Percentiles rank a stretch among this genome's conserved stretches.
Conservation (phyloP, 2,329 filamentous ascomycete genomes). For the Xylogone sp. region DNA sequence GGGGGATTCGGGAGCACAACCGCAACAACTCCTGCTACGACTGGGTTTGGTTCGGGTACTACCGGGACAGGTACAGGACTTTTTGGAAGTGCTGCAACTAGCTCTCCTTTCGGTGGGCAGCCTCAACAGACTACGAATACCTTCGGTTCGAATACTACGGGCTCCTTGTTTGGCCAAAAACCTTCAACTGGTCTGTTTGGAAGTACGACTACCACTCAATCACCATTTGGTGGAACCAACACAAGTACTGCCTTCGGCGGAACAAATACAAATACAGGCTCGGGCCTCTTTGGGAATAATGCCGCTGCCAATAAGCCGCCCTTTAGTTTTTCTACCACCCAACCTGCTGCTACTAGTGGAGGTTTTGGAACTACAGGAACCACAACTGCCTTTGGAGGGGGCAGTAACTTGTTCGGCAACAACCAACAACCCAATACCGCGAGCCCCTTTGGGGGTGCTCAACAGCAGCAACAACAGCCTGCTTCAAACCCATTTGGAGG, state of each 20-base stretch:
- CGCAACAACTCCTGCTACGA: conserved; percentile 31
- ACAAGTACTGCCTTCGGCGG: conserved; percentile 25
- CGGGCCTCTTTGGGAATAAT: conserved; percentile 18
- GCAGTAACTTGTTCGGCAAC: conserved; percentile 34
- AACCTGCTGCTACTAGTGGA: conserved; percentile 14
- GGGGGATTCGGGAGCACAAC: conserved; percentile 39
- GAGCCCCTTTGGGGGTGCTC: conserved; percentile 35
- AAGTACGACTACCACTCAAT: conserved; percentile 25
- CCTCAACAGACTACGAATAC: conserved; percentile 33
- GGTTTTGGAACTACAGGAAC: conserved; percentile 20
- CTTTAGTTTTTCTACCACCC: conserved; percentile 24
- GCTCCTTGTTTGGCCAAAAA: conserved; percentile 31
- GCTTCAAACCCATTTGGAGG: conserved; percentile 33
- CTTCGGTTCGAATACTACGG: conserved; percentile 41
- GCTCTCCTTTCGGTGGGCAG: conserved; percentile 44
- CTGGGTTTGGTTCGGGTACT: conserved; percentile 31
- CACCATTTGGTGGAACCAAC: conserved; percentile 33
- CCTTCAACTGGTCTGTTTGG: conserved; percentile 33
- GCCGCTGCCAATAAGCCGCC: conserved; percentile 35
- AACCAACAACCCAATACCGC: conserved; percentile 25
- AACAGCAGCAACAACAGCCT: conserved; percentile 32
- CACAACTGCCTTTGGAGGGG: conserved; percentile 18
- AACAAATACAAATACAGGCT: conserved; percentile 21
- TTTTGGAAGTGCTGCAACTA: conserved; percentile 32
- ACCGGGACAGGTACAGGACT: conserved; percentile 34